Base-by-base conservation (phyloP, 257 asterid genomes). In the Capsicum baccatum region DNA sequence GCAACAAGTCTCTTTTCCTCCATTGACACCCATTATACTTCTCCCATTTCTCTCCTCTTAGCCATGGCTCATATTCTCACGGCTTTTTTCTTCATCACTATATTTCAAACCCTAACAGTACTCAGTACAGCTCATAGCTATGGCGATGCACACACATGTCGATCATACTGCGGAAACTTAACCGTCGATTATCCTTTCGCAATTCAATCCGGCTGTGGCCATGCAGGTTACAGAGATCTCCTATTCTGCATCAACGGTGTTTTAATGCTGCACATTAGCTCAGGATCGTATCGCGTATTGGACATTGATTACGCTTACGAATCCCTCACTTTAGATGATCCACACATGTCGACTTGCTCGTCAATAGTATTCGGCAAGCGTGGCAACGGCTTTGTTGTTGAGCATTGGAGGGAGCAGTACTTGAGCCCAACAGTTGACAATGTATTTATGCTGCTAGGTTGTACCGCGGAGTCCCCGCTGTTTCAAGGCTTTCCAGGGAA, bases 291-390 rank as follows among this genome's bases (percentile, higher is more conserved):
- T 79, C 98, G 98, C 2, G 98, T 96, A 2, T 81, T 96, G 8
- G 95, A 92, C 85, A 92, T 96, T 13, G 99, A 96, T 86, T 96
- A 94, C 39, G 93, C 98, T 13, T 96, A 93, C 80, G 88, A 84
- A 9, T 88, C 97, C 56, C 97, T 96, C 54, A 91, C 94, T 6
- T 86, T 96, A 19, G 95, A 93, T 21, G 99, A 96, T 60, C 95
- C 99, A 17, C 98, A 96, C 91, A 93, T 96, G 97, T 96, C 99
- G 35, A 93, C 89, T 2, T 96, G 99, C 19, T 88, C 90, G 56
- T 88, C 97, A 47, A 87, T 94, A 15, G 87, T 92, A 50, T 92
- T 93, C 1, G 99, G 98, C 8, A 87, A 92, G 60, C 92, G 97
- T 2, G 99, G 98, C 9, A 96, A 96, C 67, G 99, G 99, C 48